phyloP scores from a whole-genome alignment of 2,329 filamentous ascomycete species.

The Ophiognomonia clavigignenti-juglandacearum region DNA sequence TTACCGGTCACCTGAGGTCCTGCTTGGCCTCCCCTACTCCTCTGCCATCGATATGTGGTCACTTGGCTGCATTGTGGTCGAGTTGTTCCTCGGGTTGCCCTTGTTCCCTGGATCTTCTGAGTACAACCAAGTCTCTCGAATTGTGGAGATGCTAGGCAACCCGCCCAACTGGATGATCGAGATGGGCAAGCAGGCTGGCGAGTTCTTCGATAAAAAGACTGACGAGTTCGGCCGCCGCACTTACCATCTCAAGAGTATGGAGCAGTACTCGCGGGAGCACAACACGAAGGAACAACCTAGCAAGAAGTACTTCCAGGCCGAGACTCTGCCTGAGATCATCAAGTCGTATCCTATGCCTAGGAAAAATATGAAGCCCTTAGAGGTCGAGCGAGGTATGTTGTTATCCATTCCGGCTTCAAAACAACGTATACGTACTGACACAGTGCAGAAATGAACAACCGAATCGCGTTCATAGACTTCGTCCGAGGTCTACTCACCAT shows the following conservation, averaged over 20 bases:
- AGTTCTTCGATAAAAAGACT: slow-evolving; percentile 89
- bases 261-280: slow-evolving; percentile 94
- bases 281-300: slow-evolving; percentile 97
- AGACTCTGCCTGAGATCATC: slow-evolving; percentile 92
- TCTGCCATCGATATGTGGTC: slow-evolving; percentile 99
- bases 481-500: slow-evolving; percentile 89
- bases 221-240: slow-evolving; percentile 91
- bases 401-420: slow-evolving; percentile 6
- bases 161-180: slow-evolving; percentile 99
- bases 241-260: slow-evolving; percentile 93
- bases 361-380: slow-evolving; percentile 98
- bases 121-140: slow-evolving; percentile 96
- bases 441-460: slow-evolving; percentile 89
- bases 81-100: slow-evolving; percentile 90
- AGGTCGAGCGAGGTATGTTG: slow-evolving; percentile 84
- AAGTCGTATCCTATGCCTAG: slow-evolving; percentile 96
- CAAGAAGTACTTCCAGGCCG: slow-evolving; percentile 99
- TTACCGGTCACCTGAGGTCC: slow-evolving; percentile 92
- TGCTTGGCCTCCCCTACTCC: slow-evolving; percentile 93
- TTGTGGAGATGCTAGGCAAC: slow-evolving; percentile 96
- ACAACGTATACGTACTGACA: slow-evolving; percentile 3
- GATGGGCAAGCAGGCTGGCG: slow-evolving; percentile 94
- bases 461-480: slow-evolving; percentile 96
- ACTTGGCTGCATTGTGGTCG: slow-evolving; percentile 94
- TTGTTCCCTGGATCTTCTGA: slow-evolving; percentile 96